A percentile compares a stretch with the other conserved stretches of the same genome.
phyloP scores from a whole-genome alignment of 2,329 filamentous ascomycete genomes.

The Kalaharituber pfeilii region DNA sequence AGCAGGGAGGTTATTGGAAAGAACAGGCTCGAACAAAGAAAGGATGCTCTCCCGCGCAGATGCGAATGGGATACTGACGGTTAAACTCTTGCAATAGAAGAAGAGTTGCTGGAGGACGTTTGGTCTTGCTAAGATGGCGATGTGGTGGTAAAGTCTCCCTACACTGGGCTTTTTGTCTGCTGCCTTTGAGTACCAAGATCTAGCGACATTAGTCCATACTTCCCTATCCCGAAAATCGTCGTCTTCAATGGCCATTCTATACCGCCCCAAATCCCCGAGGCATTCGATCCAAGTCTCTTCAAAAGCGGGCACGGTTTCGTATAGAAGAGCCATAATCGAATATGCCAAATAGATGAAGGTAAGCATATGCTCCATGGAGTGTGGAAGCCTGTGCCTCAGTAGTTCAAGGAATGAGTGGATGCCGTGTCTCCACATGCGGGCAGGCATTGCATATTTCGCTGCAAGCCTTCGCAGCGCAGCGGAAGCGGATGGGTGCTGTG shows the following conservation, averaged over 20 bases:
- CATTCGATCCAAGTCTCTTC: slow-evolving; percentile 89
- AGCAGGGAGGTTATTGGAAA: slow-evolving; percentile 27
- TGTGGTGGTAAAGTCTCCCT: slow-evolving; percentile 71
- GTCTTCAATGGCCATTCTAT: slow-evolving; percentile 76
- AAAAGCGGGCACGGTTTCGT: slow-evolving; percentile 70
- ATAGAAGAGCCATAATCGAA: slow-evolving; percentile 70
- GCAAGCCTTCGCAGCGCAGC: slow-evolving; percentile 50
- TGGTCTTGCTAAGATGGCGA: slow-evolving; percentile 59
- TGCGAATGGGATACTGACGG: slow-evolving; percentile 47
- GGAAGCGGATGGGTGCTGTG: slow-evolving; percentile 65
- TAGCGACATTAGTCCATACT: slow-evolving; percentile 62
- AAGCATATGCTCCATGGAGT: slow-evolving; percentile 72
- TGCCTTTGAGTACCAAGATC: slow-evolving; percentile 71
- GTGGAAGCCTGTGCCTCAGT: slow-evolving; percentile 54
- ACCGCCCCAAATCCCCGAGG: slow-evolving; percentile 61
- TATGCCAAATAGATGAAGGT: slow-evolving; percentile 81
- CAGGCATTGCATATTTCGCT: slow-evolving; percentile 76
- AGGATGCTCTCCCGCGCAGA: slow-evolving; percentile 53
- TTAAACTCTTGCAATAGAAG: slow-evolving; percentile 54
- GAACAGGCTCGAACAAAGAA: slow-evolving; percentile 47
- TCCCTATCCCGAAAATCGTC: slow-evolving; percentile 58
- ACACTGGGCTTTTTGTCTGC: slow-evolving; percentile 58
- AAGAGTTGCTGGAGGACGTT: slow-evolving; percentile 54
- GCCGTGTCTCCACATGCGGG: slow-evolving; percentile 82
- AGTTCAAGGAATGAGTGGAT: slow-evolving; percentile 75